These are phyloP conservation scores for Cochlearia excelsa DNA, from an alignment of 345 rosid genomes.

Conservation along the genomic window DNA sequence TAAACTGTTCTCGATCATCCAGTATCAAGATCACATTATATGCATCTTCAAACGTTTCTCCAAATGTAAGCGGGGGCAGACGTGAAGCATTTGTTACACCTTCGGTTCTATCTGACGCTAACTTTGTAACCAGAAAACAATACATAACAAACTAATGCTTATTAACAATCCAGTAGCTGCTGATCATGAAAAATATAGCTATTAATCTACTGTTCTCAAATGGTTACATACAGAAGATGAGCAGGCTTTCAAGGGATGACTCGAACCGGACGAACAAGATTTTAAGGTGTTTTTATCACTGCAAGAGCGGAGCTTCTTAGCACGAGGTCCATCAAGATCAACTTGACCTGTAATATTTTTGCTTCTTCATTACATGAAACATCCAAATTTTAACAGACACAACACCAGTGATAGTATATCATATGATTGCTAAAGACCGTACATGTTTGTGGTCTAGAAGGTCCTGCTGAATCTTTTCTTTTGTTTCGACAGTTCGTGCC, in stretches of 20 bases:
- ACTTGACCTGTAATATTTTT: slow-evolving; percentile 46
- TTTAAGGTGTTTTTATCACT: slow-evolving; percentile 35
- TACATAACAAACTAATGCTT: slow-evolving; percentile 1
- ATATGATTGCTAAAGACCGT: slow-evolving; percentile 17
- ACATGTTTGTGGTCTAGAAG: slow-evolving; percentile 26
- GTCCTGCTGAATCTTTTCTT: slow-evolving; percentile 27
- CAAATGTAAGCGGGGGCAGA: slow-evolving; percentile 66
- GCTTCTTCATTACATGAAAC: slow-evolving; percentile 25
- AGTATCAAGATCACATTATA: slow-evolving; percentile 73
- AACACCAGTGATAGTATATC: background rate
- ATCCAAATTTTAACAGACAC: slow-evolving; percentile 13
- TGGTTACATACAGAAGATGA: slow-evolving; percentile 62
- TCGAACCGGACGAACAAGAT: slow-evolving; percentile 33
- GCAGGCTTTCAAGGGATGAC: slow-evolving; percentile 51
- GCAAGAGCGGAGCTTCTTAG: slow-evolving; percentile 36
- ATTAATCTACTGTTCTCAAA: slow-evolving; percentile 9
- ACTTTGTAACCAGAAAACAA: slow-evolving; percentile 37
- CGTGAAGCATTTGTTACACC: slow-evolving; percentile 39
- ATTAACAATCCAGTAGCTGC: slow-evolving; percentile 7
- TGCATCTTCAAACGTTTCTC: slow-evolving; percentile 73
- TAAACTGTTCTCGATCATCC: slow-evolving; percentile 79
- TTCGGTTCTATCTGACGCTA: slow-evolving; percentile 35
- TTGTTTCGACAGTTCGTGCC: slow-evolving; percentile 33
- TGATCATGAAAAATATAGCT: slow-evolving; percentile 1
- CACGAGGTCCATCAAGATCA: slow-evolving; percentile 38